These are phyloP conservation scores for Calendula officinalis DNA, from an alignment of 129 eudicot genomes.

Conservation along the genomic window DNA sequence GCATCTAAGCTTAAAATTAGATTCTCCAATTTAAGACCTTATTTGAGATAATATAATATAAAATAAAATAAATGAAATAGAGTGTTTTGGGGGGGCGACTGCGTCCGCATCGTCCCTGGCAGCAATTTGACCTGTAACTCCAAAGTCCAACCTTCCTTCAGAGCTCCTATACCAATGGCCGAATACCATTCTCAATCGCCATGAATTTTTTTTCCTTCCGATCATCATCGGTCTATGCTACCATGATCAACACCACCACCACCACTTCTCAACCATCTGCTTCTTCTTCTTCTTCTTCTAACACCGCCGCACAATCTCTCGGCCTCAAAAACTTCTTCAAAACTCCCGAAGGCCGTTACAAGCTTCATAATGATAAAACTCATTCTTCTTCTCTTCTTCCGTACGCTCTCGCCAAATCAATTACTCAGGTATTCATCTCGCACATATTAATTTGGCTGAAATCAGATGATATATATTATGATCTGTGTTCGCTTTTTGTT, in stretches of 20 bases:
- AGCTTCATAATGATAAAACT: constrained; percentile 69
- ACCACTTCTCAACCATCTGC: constrained; percentile 30
- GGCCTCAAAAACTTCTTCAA: constrained; percentile 75
- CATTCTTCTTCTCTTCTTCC: constrained; percentile 67
- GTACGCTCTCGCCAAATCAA: constrained; percentile 70
- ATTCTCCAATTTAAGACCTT: too few species aligned
- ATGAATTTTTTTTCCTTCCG: constrained; percentile 24
- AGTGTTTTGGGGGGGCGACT: too few species aligned
- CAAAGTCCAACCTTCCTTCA: constrained; percentile 32
- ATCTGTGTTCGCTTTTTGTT: not conserved
- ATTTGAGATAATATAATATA: too few species aligned
- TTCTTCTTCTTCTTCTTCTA: constrained; percentile 23
- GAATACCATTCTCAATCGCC: constrained; percentile 19
- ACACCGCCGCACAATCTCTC: constrained; percentile 37
- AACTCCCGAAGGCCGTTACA: constrained; percentile 89
- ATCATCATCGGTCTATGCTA: constrained; percentile 31
- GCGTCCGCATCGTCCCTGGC: constrained; percentile 24
- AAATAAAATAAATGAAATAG: too few species aligned
- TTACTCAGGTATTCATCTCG: constrained; percentile 56
- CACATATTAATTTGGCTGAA: not conserved
- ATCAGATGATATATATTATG: too few species aligned
- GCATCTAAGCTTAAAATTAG: too few species aligned
- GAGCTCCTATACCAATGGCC: constrained; percentile 21
- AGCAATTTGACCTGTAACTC: constrained; percentile 37
- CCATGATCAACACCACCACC: constrained; percentile 26